A percentile compares a stretch with the other conserved stretches of the same genome.
phyloP scores from a whole-genome alignment of 2,329 filamentous ascomycete genomes.

The Ascochyta fabae region DNA sequence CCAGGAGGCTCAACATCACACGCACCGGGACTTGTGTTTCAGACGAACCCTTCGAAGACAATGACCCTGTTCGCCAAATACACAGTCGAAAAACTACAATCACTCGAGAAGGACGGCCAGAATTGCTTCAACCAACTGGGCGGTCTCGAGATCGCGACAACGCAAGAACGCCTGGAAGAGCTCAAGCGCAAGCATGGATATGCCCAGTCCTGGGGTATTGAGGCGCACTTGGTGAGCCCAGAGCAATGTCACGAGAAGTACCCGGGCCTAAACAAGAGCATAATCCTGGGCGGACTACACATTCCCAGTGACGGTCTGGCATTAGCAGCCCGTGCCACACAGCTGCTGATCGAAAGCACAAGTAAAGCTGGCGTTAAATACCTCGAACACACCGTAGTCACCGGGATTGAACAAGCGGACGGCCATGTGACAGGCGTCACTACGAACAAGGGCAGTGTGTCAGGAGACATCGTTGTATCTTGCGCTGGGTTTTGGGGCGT shows the following conservation, averaged over 20 bases:
- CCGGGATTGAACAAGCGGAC: slow-evolving; percentile 59
- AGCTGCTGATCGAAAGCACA: slow-evolving; percentile 66
- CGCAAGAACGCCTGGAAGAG: slow-evolving; percentile 63
- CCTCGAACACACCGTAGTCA: slow-evolving; percentile 63
- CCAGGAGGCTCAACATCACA: slow-evolving; percentile 71
- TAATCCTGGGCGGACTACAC: slow-evolving; percentile 65
- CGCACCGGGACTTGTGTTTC: slow-evolving; percentile 69
- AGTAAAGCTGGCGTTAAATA: slow-evolving; percentile 65
- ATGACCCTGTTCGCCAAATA: slow-evolving; percentile 67
- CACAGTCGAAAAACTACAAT: slow-evolving; percentile 66
- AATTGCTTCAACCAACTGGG: slow-evolving; percentile 68
- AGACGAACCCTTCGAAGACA: slow-evolving; percentile 64
- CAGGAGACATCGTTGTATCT: slow-evolving; percentile 67
- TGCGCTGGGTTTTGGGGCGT: slow-evolving; percentile 72
- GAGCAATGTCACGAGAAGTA: slow-evolving; percentile 63
- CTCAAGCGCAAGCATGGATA: slow-evolving; percentile 68
- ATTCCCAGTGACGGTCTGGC: slow-evolving; percentile 68
- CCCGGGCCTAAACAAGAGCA: slow-evolving; percentile 60
- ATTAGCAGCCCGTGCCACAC: slow-evolving; percentile 66
- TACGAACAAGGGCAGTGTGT: slow-evolving; percentile 57
- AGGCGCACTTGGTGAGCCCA: slow-evolving; percentile 58
- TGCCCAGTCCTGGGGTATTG: slow-evolving; percentile 66
- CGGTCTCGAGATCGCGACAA: slow-evolving; percentile 68
- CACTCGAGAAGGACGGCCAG: slow-evolving; percentile 53
- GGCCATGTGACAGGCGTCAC: slow-evolving; percentile 63